phyloP scores from a whole-genome alignment of 2,329 filamentous ascomycete species.

The Penicillium sp. region DNA sequence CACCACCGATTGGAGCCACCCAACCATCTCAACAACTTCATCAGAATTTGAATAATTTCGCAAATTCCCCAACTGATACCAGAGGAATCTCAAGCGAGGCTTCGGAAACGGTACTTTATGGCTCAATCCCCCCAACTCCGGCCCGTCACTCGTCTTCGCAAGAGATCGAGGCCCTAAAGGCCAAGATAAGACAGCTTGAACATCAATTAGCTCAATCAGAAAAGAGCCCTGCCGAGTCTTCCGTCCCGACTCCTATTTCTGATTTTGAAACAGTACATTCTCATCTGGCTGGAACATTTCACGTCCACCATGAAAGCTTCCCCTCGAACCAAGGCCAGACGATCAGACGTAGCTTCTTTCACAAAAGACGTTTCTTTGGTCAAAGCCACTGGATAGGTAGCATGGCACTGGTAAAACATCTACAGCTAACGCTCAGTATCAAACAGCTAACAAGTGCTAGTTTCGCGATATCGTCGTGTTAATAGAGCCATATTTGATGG shows the following conservation, averaged over 20 bases:
- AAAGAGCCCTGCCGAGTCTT: constrained; percentile 13
- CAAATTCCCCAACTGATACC: constrained; percentile 2
- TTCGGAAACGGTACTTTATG: constrained; percentile 8
- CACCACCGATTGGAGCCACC: not conserved
- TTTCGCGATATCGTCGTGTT: constrained; percentile 41
- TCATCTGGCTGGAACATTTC: constrained; percentile 46
- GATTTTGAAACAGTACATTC: constrained; percentile 43
- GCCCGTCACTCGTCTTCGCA: constrained; percentile 22
- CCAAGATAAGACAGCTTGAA: constrained; percentile 48
- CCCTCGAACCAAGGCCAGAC: constrained; percentile 31
- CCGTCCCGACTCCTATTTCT: constrained; percentile 22
- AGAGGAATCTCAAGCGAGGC: constrained; percentile 8
- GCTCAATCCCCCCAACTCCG: constrained; percentile 20
- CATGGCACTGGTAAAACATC: constrained; percentile 26
- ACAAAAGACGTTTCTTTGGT: constrained; percentile 59
- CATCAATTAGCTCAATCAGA: constrained; percentile 39
- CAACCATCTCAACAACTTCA: not conserved
- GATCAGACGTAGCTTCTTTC: constrained; percentile 49
- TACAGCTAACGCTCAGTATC: not conserved
- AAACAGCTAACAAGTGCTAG: constrained; percentile 3
- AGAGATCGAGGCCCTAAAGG: constrained; percentile 43
- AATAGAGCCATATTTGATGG: constrained; percentile 45
- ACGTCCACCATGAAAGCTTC: constrained; percentile 44
- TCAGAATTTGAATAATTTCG: not conserved
- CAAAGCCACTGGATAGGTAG: constrained; percentile 59